A percentile compares a stretch with the other conserved stretches of the same genome.
Evolutionary conservation across 306 rosid species (phyloP).

Genomic region (Psophocarpus tetragonolobus): DNA sequence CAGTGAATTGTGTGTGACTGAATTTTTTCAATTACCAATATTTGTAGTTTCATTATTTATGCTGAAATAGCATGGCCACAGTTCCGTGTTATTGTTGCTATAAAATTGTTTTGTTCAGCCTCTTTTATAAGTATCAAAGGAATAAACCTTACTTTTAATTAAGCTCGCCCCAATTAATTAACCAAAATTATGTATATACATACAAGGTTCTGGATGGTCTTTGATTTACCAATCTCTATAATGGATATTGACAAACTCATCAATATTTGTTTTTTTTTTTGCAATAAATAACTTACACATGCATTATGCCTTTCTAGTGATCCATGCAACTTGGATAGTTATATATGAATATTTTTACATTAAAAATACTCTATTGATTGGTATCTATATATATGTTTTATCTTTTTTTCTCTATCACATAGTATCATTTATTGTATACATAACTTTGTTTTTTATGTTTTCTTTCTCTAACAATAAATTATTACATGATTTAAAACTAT

Average conservation of each 20-base stretch:
- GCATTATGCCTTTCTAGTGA: not conserved
- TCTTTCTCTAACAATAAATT: too few relatives aligned
- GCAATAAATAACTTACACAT: not conserved
- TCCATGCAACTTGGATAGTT: not conserved
- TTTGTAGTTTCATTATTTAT: slow-evolving; percentile 37
- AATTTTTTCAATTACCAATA: slow-evolving; percentile 26
- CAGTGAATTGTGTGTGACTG: not conserved
- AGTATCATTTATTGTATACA: too few relatives aligned
- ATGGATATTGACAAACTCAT: not conserved
- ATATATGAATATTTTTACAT: too few relatives aligned
- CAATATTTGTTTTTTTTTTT: not conserved
- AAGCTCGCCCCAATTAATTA: too few relatives aligned
- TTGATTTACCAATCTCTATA: not conserved
- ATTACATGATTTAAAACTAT: too few relatives aligned
- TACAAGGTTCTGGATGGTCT: not conserved
- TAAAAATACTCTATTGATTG: too few relatives aligned
- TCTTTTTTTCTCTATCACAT: too few relatives aligned
- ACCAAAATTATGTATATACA: too few relatives aligned
- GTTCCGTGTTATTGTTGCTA: slow-evolving; percentile 12
- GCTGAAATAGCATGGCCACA: slow-evolving; percentile 29
- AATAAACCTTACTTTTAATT: not conserved
- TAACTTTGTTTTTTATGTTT: too few relatives aligned
- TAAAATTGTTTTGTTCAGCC: too few relatives aligned
- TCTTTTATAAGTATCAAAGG: not conserved
- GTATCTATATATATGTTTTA: too few relatives aligned